Evolutionary conservation across 1,139 yeast genomes (phyloP).

Genomic region (Lodderomyces beijingensis): DNA sequence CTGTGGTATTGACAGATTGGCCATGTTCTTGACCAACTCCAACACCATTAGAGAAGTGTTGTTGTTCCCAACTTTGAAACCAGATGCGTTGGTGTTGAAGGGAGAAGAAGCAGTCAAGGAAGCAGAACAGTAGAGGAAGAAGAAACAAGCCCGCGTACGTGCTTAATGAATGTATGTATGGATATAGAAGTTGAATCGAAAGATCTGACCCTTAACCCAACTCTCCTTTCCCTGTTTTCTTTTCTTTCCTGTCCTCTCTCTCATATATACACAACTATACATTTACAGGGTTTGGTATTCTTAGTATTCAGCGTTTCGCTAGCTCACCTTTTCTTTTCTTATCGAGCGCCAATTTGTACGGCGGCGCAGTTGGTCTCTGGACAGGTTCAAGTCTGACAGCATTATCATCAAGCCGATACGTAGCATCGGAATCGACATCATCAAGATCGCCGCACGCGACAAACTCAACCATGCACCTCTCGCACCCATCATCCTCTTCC

Average conservation of each 20-base stretch:
- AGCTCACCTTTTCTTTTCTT: slow-evolving; percentile 73
- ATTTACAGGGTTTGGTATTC: background rate
- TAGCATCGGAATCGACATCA: slow-evolving; percentile 91
- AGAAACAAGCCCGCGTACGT: no score
- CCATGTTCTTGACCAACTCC: slow-evolving; percentile 96
- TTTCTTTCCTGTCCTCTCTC: background rate
- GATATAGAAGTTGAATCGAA: background rate
- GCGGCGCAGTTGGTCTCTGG: slow-evolving; percentile 94
- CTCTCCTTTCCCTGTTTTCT: slow-evolving; percentile 1
- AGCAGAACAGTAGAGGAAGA: slow-evolving; percentile 5
- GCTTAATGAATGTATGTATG: background rate
- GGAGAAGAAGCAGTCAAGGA: slow-evolving; percentile 29
- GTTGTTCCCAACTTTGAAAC: slow-evolving; percentile 97
- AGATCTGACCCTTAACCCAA: no score
- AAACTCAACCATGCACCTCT: slow-evolving; percentile 72
- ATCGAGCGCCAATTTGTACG: slow-evolving; percentile 87
- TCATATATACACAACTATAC: no score
- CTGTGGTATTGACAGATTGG: slow-evolving; percentile 96
- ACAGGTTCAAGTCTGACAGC: slow-evolving; percentile 74
- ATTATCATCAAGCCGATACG: slow-evolving; percentile 61
- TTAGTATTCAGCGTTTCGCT: slow-evolving; percentile 18
- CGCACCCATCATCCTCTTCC: slow-evolving; percentile 48
- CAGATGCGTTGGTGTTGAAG: slow-evolving; percentile 54
- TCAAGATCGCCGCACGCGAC: slow-evolving; percentile 90
- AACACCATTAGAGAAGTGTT: slow-evolving; percentile 97